Evolutionary conservation across 306 rosid genomes (phyloP), one percentile per base, ranked within the genome.

Genomic region (Quercus alba): DNA sequence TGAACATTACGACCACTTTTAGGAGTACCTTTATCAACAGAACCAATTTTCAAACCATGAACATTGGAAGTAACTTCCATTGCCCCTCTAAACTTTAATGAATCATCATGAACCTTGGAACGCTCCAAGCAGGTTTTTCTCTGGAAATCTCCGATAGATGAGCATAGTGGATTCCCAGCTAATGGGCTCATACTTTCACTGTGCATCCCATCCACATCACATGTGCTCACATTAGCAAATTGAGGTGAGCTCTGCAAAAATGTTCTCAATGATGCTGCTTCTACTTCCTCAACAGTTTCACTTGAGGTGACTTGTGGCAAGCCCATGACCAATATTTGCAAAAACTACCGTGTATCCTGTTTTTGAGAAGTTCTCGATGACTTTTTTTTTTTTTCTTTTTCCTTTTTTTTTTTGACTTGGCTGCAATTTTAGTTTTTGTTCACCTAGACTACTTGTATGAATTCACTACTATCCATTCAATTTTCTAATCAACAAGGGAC

Each of bases 301-400:
- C 83, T 76, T 6, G 66, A 26, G n/a, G 97, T 85, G 72, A 86
- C 79, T 79, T 93, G 98, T 56, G 97, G 99, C 87, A 96, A 86
- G 58, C 99, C 99, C 99, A 96, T 96, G 75, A 49, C 80, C 63
- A 72, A 51, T 73, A 58, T 70, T 77, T 28, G 56, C 31, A 73
- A 81, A 51, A 52, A 72, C 77, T 25, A 79, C 73, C 58, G 54
- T 3, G 62, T 28, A 81, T 69, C 80, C 81, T 62, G 55, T 56
- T 78, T n/a, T 44, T 72, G 72, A 49, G 62, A 56, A 81, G 75
- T 61, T 64, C 56, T 72, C 57, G 61, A 75, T 74, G 64, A 35
- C 59, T 71, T 73, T 63, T 71, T 61, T 41, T 19, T 80, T 76
- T 67, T 64, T 74, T 81, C 28, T 8, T 56, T 72, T 80, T 13